Evolutionary conservation across 495 filamentous ascomycete genomes (phyloP).

Genomic region (Neurospora terricola): DNA sequence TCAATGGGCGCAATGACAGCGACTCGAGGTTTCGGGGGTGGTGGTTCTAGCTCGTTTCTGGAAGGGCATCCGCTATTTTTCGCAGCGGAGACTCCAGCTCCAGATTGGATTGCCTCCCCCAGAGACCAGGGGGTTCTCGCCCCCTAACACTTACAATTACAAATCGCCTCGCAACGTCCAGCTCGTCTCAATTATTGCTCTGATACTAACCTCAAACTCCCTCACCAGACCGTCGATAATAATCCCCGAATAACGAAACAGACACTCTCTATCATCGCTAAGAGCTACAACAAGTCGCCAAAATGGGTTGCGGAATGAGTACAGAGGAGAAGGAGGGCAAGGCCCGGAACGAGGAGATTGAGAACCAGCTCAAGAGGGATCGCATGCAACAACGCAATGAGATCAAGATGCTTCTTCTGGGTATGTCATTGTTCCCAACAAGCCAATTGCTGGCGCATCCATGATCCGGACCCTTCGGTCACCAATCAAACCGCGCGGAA

Average conservation of each 20-base stretch:
- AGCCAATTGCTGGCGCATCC: background rate
- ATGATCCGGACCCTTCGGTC: background rate
- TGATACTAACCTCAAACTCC: background rate
- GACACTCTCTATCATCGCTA: conserved; percentile 9
- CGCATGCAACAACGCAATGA: conserved; percentile 94
- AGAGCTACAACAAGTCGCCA: conserved; percentile 35
- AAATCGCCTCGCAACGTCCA: background rate
- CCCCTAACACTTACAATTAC: background rate
- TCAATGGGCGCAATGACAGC: background rate
- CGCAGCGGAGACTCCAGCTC: background rate
- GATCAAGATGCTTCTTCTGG: conserved; percentile 98
- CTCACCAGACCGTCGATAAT: background rate
- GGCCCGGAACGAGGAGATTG: conserved; percentile 97
- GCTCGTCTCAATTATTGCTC: background rate
- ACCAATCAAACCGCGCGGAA: background rate
- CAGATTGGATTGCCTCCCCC: background rate
- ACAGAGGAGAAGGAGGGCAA: conserved; percentile 99
- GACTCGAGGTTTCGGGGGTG: background rate
- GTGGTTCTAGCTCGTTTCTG: background rate
- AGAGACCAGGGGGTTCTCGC: background rate
- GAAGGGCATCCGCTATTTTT: background rate
- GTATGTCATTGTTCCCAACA: conserved; percentile 41
- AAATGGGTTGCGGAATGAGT: conserved; percentile 99
- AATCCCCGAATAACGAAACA: conserved; percentile 3
- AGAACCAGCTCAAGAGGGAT: conserved; percentile 93